Percentiles rank a stretch among this genome's conserved stretches.
These are phyloP conservation scores for Borovskyia barvae DNA, from an alignment of 208 protist species.

Conservation along the genomic window DNA sequence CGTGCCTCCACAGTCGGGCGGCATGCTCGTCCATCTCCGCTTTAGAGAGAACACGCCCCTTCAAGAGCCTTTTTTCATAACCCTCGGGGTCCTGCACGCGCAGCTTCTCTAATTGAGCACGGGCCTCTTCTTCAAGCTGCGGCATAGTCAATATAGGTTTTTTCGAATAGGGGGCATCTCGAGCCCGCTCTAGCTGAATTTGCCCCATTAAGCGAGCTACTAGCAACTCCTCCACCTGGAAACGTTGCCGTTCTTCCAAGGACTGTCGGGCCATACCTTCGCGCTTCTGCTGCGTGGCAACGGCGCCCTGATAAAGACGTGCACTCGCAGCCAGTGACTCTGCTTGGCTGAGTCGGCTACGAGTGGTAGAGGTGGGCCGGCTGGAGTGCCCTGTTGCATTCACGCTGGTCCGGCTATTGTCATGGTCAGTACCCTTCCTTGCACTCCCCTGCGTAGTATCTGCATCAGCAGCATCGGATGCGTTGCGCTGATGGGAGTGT, in stretches of 20 bases:
- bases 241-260: conserved; percentile 26
- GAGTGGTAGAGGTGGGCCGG: conserved; percentile 4
- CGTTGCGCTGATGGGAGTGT: conserved; percentile 4
- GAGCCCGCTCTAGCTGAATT: conserved; percentile 28
- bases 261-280: conserved; percentile 20
- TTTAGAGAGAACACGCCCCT: conserved; percentile 22
- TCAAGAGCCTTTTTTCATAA: conserved; percentile 36
- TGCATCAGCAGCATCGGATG: background rate
- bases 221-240: conserved; percentile 59
- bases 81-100: conserved; percentile 24
- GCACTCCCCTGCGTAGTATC: no score
- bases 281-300: conserved; percentile 4
- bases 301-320: conserved; percentile 48
- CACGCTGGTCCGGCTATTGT: background rate
- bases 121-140: conserved; percentile 30
- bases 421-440: background rate
- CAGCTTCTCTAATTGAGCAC: conserved; percentile 35
- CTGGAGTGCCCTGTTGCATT: conserved; percentile 11
- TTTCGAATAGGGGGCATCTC: background rate
- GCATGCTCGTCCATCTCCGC: conserved; percentile 37
- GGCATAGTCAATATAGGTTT: conserved; percentile 15
- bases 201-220: conserved; percentile 43
- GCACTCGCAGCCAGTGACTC: conserved; percentile 20
- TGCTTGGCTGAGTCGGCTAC: conserved; percentile 10
- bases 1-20: conserved; percentile 37